Conservation (phyloP, 306 rosid species). For the Spatholobus suberectus region DNA sequence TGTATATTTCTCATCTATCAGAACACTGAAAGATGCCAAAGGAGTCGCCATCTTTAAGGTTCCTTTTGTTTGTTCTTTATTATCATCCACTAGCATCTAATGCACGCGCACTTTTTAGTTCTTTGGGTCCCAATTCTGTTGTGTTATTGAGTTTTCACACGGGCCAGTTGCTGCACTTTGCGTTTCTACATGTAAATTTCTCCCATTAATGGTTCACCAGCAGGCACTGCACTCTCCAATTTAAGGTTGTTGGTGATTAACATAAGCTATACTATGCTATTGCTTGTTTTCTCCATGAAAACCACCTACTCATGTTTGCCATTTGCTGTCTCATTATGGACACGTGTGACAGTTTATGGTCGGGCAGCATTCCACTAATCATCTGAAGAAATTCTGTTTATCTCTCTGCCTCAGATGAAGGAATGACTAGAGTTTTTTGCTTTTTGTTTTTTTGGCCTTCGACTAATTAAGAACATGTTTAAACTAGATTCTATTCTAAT, state of each 20-base stretch:
- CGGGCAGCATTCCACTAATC: no score
- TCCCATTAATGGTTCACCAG: not conserved
- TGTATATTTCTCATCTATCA: conserved; percentile 21
- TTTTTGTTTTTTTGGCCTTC: no score
- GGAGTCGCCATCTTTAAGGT: conserved; percentile 42
- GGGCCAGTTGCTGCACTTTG: not conserved
- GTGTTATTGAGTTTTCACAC: conserved; percentile 3
- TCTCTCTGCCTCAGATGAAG: no score
- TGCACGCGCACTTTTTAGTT: conserved; percentile 34
- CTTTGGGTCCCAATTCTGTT: conserved; percentile 43
- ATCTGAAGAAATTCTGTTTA: not conserved
- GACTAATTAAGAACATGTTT: no score
- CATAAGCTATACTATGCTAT: not conserved
- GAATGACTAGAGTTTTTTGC: no score
- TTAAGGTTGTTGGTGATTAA: no score
- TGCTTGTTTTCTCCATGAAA: not conserved
- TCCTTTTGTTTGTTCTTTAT: conserved; percentile 49
- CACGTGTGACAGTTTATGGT: not conserved
- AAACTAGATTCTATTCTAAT: no score
- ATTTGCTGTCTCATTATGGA: not conserved
- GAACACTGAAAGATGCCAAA: conserved; percentile 45
- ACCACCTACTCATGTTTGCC: not conserved
- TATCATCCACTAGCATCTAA: conserved; percentile 46
- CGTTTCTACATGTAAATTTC: no score
- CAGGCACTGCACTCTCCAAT: not conserved